Conservation (phyloP, 2,329 filamentous ascomycete genomes). For the Cladosporium cucumerinum region DNA sequence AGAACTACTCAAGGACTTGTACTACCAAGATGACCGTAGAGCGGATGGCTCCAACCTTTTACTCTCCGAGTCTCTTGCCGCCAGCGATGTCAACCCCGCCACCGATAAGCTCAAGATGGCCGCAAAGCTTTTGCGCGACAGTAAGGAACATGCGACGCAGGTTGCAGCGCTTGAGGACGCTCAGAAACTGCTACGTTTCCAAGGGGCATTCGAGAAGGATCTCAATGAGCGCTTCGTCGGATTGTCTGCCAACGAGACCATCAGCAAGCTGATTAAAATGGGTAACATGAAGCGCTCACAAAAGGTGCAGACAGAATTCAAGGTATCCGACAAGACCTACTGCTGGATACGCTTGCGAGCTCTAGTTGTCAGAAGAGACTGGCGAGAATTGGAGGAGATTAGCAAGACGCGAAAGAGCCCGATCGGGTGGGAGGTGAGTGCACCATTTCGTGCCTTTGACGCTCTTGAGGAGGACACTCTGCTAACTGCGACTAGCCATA, state of each 20-base stretch:
- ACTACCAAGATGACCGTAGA: constrained; percentile 93
- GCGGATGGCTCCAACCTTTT: constrained; percentile 86
- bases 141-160: constrained; percentile 74
- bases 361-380: constrained; percentile 84
- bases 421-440: constrained; percentile 88
- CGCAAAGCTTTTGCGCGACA: constrained; percentile 76
- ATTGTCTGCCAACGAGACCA: constrained; percentile 83
- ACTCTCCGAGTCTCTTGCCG: constrained; percentile 74
- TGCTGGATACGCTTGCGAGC: constrained; percentile 87
- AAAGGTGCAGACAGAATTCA: constrained; percentile 89
- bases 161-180: constrained; percentile 76
- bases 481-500: constrained; percentile 62
- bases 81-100: constrained; percentile 65
- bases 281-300: constrained; percentile 81
- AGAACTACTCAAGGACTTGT: constrained; percentile 86
- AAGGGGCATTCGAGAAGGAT: constrained; percentile 83
- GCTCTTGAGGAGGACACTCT: constrained; percentile 7
- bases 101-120: constrained; percentile 87
- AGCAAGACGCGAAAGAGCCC: constrained; percentile 75
- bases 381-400: constrained; percentile 87
- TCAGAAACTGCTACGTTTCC: constrained; percentile 73
- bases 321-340: constrained; percentile 81
- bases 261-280: constrained; percentile 79
- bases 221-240: constrained; percentile 67
- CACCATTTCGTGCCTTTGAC: neutral